Evolutionary conservation across 805 yeast species (phyloP).

Genomic region (Kluyveromyces aestuarii): DNA sequence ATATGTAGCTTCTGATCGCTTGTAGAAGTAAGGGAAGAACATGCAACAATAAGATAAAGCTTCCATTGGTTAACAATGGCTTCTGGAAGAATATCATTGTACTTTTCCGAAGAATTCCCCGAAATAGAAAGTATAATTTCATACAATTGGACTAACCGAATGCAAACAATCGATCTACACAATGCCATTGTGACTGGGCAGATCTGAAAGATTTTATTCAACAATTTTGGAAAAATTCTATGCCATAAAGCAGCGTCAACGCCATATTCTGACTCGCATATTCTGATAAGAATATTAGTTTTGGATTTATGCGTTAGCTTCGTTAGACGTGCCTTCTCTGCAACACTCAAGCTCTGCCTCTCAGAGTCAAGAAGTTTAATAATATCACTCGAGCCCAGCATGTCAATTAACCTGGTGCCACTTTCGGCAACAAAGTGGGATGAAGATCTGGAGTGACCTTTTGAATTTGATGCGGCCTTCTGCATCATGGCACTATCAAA

Average conservation of each 20-base stretch:
- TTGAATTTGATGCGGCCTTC: conserved; percentile 24
- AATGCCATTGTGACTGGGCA: conserved; percentile 93
- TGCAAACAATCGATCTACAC: conserved; percentile 85
- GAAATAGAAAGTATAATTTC: conserved; percentile 54
- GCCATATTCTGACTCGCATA: conserved; percentile 89
- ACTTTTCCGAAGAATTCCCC: conserved; percentile 30
- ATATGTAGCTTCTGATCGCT: conserved; percentile 72
- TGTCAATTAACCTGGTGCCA: conserved; percentile 68
- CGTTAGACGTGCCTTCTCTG: conserved; percentile 66
- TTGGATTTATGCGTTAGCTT: conserved; percentile 50
- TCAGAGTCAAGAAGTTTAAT: conserved; percentile 47
- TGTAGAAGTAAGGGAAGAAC: conserved; percentile 84
- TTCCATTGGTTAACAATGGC: conserved; percentile 79
- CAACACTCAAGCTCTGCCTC: conserved; percentile 48
- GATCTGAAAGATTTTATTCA: conserved; percentile 60
- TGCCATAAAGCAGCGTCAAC: conserved; percentile 97
- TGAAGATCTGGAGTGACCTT: conserved; percentile 43
- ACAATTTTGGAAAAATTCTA: conserved; percentile 67
- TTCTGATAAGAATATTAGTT: conserved; percentile 57
- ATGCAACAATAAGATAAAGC: conserved; percentile 79
- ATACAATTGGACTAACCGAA: conserved; percentile 76
- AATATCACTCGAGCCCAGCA: conserved; percentile 64
- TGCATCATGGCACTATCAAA: conserved; percentile 78
- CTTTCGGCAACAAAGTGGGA: conserved; percentile 66
- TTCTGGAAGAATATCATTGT: conserved; percentile 48